phyloP scores from a whole-genome alignment of 495 filamentous ascomycete genomes.

The Amphirosellinia nigrospora region DNA sequence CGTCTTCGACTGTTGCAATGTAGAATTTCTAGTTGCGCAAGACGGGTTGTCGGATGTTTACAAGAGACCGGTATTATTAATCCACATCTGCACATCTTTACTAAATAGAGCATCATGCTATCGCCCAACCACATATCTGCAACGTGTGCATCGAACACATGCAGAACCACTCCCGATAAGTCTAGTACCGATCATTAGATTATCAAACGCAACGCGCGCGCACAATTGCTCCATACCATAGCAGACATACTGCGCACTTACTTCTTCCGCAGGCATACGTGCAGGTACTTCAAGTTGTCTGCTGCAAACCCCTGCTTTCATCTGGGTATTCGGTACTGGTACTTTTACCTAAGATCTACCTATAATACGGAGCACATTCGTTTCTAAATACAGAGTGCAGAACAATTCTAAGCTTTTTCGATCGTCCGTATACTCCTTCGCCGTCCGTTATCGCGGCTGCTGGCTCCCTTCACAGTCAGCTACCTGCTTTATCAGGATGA shows the following conservation, averaged over 20 bases:
- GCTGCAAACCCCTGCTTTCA: neutral
- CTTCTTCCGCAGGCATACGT: neutral
- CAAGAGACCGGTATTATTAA: slow-evolving; percentile 5
- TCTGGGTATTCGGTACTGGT: neutral
- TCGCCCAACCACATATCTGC: neutral
- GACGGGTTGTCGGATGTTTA: slow-evolving; percentile 15
- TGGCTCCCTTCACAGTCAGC: neutral
- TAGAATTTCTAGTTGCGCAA: neutral
- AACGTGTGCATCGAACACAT: neutral
- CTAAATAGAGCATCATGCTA: neutral
- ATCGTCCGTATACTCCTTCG: neutral
- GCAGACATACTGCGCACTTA: too few species aligned
- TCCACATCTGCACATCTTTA: slow-evolving; percentile 10
- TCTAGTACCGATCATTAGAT: neutral
- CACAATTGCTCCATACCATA: neutral
- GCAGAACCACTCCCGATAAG: neutral
- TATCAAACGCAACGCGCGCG: neutral
- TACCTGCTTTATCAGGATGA: neutral
- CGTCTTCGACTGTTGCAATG: neutral
- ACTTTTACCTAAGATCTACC: neutral
- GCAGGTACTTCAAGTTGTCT: neutral
- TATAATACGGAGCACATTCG: neutral
- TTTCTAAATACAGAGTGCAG: neutral
- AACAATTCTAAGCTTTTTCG: neutral
- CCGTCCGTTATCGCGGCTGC: neutral